Evolutionary conservation across 2,329 filamentous ascomycete species (phyloP), one percentile per base, ranked within the genome.

Genomic region (Chalaropsis thielavioides): DNA sequence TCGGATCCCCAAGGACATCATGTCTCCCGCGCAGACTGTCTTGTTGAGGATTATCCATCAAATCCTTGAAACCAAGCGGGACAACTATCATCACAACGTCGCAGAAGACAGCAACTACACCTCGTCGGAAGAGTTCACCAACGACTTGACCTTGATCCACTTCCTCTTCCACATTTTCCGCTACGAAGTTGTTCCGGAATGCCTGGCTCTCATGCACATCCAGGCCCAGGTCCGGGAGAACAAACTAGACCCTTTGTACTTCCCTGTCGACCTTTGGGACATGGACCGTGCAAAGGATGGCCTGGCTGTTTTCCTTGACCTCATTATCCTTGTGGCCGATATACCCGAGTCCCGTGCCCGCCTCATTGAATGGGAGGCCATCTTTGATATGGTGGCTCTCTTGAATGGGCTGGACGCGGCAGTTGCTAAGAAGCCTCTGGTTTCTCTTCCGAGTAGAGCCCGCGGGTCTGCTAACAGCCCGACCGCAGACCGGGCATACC

Each of bases 281-380:
- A 95, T 97, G 88, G 92, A 97, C 73, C 85, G 92, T 15, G 92
- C 95, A 66, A 96, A 95, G 73, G 92, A 97, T 71, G 92, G 92
- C 0, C 84, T 97, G 0, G 90, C 92, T 62, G 92, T 96, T 74
- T 96, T 95, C 72, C 83, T 97, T 1, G 92, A 96, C 70, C 95
- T 97, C 73, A 88, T 96, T 64, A 90, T 88, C 17, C 92, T 94
- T 0, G 83, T 96, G 35, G 91, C 90, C 0, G 92, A 96, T 71
- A 88, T 92, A 70, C 81, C 86, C 54, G 87, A 90, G 62, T 90
- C 90, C 78, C 89, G 95, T 68, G 82, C 84, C 51, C 86, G 95
- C 68, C 81, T 97, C 46, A 89, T 95, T 61, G 87, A 95, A 69
- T 97, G 92, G 89, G 90, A 96, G 73, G 86, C 91, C 46, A 85